Conservation (phyloP, 1,139 yeast genomes). For the Magnusiomyces fungicola region DNA sequence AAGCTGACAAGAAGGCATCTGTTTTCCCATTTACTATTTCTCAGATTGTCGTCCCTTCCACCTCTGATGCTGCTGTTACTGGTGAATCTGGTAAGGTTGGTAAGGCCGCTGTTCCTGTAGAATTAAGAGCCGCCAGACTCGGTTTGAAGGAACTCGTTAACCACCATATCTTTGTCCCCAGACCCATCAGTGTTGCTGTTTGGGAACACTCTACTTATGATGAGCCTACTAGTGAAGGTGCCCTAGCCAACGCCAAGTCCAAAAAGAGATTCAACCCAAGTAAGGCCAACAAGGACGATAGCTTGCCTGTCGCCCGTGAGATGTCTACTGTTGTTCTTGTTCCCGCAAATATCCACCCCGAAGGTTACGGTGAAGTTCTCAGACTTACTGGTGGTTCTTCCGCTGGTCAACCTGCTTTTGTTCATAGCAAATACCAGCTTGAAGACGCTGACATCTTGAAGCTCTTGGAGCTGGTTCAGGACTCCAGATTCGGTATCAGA, state of each 20-base stretch:
- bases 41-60: conserved; percentile 21
- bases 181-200: conserved; percentile 65
- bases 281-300: conserved; percentile 44
- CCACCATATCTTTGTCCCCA: conserved; percentile 70
- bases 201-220: conserved; percentile 50
- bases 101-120: conserved; percentile 10
- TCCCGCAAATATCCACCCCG: conserved; percentile 35
- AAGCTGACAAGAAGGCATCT: conserved; percentile 64
- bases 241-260: conserved; percentile 13
- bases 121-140: conserved; percentile 46
- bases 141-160: conserved; percentile 79
- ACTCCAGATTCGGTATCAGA: conserved; percentile 24
- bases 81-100: background rate
- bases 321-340: conserved; percentile 62
- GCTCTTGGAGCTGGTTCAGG: conserved; percentile 22
- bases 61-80: conserved; percentile 13
- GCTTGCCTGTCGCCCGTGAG: conserved; percentile 66
- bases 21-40: conserved; percentile 85
- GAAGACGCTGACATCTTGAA: conserved; percentile 25
- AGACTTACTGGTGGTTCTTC: conserved; percentile 74
- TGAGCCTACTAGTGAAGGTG: conserved; percentile 40
- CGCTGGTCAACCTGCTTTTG: conserved; percentile 71
- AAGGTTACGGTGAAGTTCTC: conserved; percentile 52
- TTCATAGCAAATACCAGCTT: conserved; percentile 54
- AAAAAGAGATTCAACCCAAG: conserved; percentile 22